Evolutionary conservation across 2,329 filamentous ascomycete species (phyloP).

Genomic region (Curvularia eragrostidis): DNA sequence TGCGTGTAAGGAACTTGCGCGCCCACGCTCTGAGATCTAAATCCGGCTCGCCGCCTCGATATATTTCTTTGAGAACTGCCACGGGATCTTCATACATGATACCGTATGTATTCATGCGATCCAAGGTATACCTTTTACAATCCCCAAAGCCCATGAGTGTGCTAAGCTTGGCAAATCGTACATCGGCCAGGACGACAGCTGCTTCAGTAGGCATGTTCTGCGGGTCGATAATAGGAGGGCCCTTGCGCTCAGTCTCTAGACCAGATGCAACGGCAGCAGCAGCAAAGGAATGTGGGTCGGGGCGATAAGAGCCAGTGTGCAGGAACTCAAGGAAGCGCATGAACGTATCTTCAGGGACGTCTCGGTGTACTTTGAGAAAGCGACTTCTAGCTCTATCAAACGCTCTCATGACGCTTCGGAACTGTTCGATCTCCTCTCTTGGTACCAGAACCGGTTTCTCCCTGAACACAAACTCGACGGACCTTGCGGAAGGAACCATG

Average conservation of each 20-base stretch:
- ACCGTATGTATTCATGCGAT: slow-evolving; percentile 41
- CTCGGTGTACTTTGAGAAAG: slow-evolving; percentile 42
- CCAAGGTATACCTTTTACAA: slow-evolving; percentile 43
- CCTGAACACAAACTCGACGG: slow-evolving; percentile 49
- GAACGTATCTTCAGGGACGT: slow-evolving; percentile 38
- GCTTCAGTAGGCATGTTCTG: slow-evolving; percentile 10
- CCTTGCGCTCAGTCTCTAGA: slow-evolving; percentile 14
- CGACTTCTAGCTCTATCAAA: slow-evolving; percentile 36
- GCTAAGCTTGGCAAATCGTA: slow-evolving; percentile 44
- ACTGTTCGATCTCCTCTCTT: slow-evolving; percentile 35
- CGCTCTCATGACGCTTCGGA: slow-evolving; percentile 38
- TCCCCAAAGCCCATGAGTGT: slow-evolving; percentile 48
- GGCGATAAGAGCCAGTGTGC: slow-evolving; percentile 33
- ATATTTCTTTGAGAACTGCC: slow-evolving; percentile 44
- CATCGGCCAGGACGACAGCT: slow-evolving; percentile 32
- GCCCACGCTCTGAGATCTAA: slow-evolving; percentile 31
- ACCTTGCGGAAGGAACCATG: slow-evolving; percentile 40
- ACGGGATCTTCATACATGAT: slow-evolving; percentile 48
- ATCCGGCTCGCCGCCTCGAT: slow-evolving; percentile 35
- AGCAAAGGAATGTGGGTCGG: slow-evolving; percentile 22
- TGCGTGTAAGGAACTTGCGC: slow-evolving; percentile 27
- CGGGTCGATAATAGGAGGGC: slow-evolving; percentile 36
- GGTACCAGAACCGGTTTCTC: slow-evolving; percentile 45
- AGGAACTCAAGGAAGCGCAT: slow-evolving; percentile 45
- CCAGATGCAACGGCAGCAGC: slow-evolving; percentile 7